Percentiles rank a stretch among this genome's conserved stretches.
Evolutionary conservation across 208 protist genomes (phyloP).

Genomic region (Wallacemonas sp.): DNA sequence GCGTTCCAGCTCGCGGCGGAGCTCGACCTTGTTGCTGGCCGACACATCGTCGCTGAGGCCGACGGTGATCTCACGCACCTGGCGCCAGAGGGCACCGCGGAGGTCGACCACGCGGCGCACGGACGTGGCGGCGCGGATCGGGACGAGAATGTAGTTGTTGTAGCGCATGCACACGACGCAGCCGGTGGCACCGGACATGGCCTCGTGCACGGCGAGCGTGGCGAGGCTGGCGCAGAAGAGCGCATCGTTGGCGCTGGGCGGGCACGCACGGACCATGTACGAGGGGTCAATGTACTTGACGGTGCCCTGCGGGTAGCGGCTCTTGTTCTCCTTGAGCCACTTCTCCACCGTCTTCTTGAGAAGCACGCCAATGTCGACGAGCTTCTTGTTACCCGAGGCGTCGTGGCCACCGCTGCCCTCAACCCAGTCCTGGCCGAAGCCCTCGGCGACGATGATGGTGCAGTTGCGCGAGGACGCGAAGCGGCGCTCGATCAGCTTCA

Average conservation of each 20-base stretch:
- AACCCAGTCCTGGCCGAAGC: constrained; percentile 91
- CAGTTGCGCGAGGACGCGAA: constrained; percentile 77
- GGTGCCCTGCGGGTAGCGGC: constrained; percentile 63
- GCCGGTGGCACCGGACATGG: constrained; percentile 86
- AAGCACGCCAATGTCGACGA: constrained; percentile 90
- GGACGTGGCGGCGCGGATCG: constrained; percentile 86
- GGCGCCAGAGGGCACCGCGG: constrained; percentile 81
- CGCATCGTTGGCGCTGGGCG: constrained; percentile 88
- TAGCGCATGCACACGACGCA: constrained; percentile 90
- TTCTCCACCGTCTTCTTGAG: constrained; percentile 86
- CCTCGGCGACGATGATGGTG: constrained; percentile 96
- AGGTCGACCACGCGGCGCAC: constrained; percentile 84
- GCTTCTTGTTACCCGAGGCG: constrained; percentile 92
- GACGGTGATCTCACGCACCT: constrained; percentile 89
- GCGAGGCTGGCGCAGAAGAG: constrained; percentile 85
- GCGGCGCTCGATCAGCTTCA: constrained; percentile 82
- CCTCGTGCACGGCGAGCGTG: constrained; percentile 91
- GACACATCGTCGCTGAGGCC: constrained; percentile 70
- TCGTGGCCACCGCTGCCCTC: constrained; percentile 68
- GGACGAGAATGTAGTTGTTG: constrained; percentile 91
- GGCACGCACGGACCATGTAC: constrained; percentile 95
- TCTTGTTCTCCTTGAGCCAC: constrained; percentile 74
- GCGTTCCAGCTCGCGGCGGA: constrained; percentile 79
- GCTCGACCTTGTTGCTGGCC: constrained; percentile 48
- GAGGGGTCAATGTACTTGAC: constrained; percentile 97